Evolutionary conservation across 2,329 filamentous ascomycete species (phyloP).

Genomic region (Sclerotinia minor): DNA sequence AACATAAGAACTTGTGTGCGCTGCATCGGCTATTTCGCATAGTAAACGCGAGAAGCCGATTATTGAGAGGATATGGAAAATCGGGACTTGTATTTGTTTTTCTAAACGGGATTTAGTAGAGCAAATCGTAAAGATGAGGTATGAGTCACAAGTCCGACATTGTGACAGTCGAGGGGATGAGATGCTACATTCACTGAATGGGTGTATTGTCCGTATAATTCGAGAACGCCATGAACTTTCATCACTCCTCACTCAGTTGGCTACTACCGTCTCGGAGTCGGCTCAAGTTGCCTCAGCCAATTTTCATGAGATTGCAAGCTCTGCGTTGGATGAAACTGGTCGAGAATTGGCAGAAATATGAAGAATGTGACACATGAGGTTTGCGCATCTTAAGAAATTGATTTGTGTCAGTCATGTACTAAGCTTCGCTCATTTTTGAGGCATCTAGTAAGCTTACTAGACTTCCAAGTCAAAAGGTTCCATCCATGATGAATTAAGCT

Average conservation of each 20-base stretch:
- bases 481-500: background rate
- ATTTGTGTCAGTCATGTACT: background rate
- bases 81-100: background rate
- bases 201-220: no score
- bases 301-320: background rate
- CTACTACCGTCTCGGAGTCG: background rate
- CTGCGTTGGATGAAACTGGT: background rate
- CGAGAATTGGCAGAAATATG: no score
- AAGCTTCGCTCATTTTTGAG: background rate
- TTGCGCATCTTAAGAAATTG: background rate
- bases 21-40: background rate
- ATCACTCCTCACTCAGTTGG: background rate
- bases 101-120: background rate
- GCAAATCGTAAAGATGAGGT: no score
- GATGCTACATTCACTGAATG: background rate
- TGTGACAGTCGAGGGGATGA: background rate
- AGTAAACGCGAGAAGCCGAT: background rate
- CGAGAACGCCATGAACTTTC: background rate
- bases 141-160: background rate
- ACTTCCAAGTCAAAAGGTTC: no score
- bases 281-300: background rate
- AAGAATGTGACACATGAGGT: no score
- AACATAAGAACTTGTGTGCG: background rate
- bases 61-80: background rate
- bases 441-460: slow-evolving; percentile 1